These are phyloP conservation scores for Bipolaris gigantea DNA, from an alignment of 2,329 filamentous ascomycete species.

Conservation along the genomic window DNA sequence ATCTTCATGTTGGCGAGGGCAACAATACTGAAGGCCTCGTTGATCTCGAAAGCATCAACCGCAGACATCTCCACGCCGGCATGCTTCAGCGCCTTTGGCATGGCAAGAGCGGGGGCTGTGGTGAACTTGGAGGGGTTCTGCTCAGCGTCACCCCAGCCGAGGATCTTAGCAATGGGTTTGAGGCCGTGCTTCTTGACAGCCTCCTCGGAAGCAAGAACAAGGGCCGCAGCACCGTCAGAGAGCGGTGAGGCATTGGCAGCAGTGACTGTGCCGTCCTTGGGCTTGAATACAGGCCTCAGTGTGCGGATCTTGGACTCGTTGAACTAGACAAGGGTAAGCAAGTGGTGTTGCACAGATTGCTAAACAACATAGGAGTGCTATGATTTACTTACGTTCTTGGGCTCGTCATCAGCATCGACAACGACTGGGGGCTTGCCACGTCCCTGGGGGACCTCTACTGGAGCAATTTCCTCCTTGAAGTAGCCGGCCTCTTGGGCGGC, in stretches of 20 bases:
- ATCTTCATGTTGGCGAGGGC: conserved; percentile 96
- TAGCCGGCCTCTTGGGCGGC: conserved; percentile 77
- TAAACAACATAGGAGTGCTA: conserved; percentile 2
- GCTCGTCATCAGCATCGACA: conserved; percentile 88
- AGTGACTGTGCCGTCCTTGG: conserved; percentile 84
- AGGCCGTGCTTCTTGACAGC: conserved; percentile 90
- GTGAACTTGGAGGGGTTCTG: conserved; percentile 94
- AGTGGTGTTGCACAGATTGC: conserved; percentile 8
- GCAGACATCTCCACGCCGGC: conserved; percentile 76
- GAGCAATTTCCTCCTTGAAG: conserved; percentile 85
- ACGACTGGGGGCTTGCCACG: conserved; percentile 84
- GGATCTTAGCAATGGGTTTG: conserved; percentile 93
- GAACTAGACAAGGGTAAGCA: conserved; percentile 44
- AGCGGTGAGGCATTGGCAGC: conserved; percentile 95
- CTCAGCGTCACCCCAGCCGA: conserved; percentile 94
- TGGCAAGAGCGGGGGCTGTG: conserved; percentile 86
- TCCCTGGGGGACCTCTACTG: conserved; percentile 82
- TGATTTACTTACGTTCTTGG: conserved; percentile 72
- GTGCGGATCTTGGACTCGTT: conserved; percentile 55
- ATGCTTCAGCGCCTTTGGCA: conserved; percentile 97
- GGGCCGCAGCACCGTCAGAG: conserved; percentile 89
- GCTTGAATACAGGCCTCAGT: conserved; percentile 76
- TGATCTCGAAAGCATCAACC: conserved; percentile 96
- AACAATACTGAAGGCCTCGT: conserved; percentile 98
- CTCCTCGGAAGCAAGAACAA: conserved; percentile 91